Evolutionary conservation across 805 yeast species (phyloP).

Genomic region (Barnettozyma wickerhamii): DNA sequence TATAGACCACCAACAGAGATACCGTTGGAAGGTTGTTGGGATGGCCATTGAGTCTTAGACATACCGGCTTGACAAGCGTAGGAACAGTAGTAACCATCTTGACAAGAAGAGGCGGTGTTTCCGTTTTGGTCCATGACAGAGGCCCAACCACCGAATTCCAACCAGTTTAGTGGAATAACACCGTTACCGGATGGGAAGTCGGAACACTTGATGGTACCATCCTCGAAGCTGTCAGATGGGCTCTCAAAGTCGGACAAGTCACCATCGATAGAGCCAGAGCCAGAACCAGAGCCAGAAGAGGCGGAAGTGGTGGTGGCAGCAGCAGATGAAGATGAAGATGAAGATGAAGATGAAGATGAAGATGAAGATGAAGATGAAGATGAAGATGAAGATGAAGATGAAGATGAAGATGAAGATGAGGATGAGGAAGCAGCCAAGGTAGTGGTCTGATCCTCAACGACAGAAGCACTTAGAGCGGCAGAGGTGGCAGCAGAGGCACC

Average conservation of each 20-base stretch:
- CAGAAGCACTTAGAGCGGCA: constrained; percentile 19
- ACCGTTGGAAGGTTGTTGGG: constrained; percentile 81
- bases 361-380: constrained; percentile 24
- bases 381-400: constrained; percentile 19
- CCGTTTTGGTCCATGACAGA: constrained; percentile 59
- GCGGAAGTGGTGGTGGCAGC: constrained; percentile 24
- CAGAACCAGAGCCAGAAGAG: constrained; percentile 26
- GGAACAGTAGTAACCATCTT: constrained; percentile 92
- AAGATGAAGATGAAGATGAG: constrained; percentile 15
- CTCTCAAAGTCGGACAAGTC: constrained; percentile 51
- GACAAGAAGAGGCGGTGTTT: constrained; percentile 65
- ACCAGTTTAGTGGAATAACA: constrained; percentile 68
- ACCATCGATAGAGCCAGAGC: constrained; percentile 41
- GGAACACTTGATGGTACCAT: constrained; percentile 65
- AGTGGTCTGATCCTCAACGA: constrained; percentile 4
- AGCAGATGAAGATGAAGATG: constrained; percentile 13
- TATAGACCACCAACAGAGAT: constrained; percentile 89
- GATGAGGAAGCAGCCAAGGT: constrained; percentile 18
- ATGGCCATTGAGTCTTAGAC: constrained; percentile 99
- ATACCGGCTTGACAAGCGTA: constrained; percentile 98
- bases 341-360: constrained; percentile 12
- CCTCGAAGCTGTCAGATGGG: constrained; percentile 60
- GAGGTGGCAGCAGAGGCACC: constrained; percentile 24
- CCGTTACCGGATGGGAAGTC: constrained; percentile 80
- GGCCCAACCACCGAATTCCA: constrained; percentile 74